Evolutionary conservation across 2,329 filamentous ascomycete species (phyloP).

Genomic region (Apiospora hydei): DNA sequence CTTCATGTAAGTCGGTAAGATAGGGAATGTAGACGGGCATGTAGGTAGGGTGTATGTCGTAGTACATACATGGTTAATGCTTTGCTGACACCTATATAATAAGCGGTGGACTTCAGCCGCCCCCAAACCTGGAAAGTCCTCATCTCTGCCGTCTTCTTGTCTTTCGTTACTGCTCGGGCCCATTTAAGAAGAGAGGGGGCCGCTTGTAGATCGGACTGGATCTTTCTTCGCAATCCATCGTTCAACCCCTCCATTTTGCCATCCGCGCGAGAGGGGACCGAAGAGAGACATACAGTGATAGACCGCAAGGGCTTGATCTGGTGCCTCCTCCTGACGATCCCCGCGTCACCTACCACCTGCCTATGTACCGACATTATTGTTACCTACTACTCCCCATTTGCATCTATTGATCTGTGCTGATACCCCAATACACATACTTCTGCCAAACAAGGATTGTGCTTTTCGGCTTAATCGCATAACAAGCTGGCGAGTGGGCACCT

Average conservation of each 20-base stretch:
- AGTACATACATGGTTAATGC: slow-evolving; percentile 1
- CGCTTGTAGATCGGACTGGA: slow-evolving; percentile 11
- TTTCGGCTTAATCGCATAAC: slow-evolving; percentile 22
- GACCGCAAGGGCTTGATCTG: slow-evolving; percentile 18
- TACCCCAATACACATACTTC: background rate
- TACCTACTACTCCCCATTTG: background rate
- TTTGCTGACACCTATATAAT: slow-evolving; percentile 21
- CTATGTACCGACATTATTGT: too few species aligned
- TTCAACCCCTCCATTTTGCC: slow-evolving; percentile 11
- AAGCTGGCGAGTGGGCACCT: background rate
- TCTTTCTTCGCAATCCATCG: slow-evolving; percentile 15
- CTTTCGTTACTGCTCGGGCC: slow-evolving; percentile 12
- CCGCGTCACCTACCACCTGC: background rate
- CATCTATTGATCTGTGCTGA: background rate
- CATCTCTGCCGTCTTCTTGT: background rate
- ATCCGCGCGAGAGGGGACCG: slow-evolving; percentile 1
- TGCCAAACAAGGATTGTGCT: background rate
- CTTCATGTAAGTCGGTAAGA: slow-evolving; percentile 4
- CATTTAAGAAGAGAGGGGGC: slow-evolving; percentile 13
- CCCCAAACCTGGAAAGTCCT: slow-evolving; percentile 15
- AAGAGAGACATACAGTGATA: slow-evolving; percentile 13
- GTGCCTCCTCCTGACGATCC: slow-evolving; percentile 17
- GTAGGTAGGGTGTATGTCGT: background rate
- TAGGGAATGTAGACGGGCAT: background rate
- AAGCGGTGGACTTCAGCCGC: slow-evolving; percentile 20